Evolutionary conservation across 805 yeast genomes (phyloP).

Genomic region (Metschnikowia orientalis): DNA sequence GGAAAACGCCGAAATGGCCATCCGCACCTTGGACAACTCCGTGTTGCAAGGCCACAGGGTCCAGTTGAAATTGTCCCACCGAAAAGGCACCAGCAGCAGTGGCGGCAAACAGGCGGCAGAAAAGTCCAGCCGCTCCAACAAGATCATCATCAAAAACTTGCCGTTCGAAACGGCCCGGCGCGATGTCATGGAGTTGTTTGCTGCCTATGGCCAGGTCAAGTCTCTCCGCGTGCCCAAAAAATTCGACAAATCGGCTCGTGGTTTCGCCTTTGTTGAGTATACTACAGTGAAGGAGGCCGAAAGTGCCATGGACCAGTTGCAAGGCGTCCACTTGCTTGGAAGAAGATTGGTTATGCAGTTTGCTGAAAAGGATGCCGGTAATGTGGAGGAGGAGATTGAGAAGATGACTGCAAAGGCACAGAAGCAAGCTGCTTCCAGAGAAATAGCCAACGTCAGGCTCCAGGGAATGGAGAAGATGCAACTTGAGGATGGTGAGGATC

Average conservation of each 20-base stretch:
- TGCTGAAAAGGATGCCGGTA: conserved; percentile 76
- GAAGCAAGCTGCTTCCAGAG: conserved; percentile 74
- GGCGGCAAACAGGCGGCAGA: conserved; percentile 19
- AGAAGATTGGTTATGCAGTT: conserved; percentile 90
- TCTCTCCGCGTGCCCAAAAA: conserved; percentile 96
- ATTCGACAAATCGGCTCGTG: conserved; percentile 91
- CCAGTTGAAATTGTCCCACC: conserved; percentile 82
- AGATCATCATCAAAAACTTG: conserved; percentile 90
- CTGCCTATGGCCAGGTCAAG: conserved; percentile 90
- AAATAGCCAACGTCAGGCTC: conserved; percentile 63
- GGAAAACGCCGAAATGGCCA: conserved; percentile 75
- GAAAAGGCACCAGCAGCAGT: conserved; percentile 46
- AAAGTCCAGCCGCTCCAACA: conserved; percentile 49
- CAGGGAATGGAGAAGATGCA: conserved; percentile 70
- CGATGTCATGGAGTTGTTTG: conserved; percentile 88
- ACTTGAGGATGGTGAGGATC: conserved; percentile 48
- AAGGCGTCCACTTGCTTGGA: conserved; percentile 95
- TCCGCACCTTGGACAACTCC: conserved; percentile 66
- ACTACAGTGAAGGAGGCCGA: conserved; percentile 84
- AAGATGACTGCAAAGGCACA: conserved; percentile 83
- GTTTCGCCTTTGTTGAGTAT: conserved; percentile 96
- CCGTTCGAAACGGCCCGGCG: conserved; percentile 95
- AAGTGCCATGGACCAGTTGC: conserved; percentile 85
- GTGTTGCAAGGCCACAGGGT: conserved; percentile 85
- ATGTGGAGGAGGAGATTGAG: conserved; percentile 87